Evolutionary conservation across 768 basidiomycete genomes (phyloP), one percentile per base, ranked within the genome.

Genomic region (Auriscalpium orientale): DNA sequence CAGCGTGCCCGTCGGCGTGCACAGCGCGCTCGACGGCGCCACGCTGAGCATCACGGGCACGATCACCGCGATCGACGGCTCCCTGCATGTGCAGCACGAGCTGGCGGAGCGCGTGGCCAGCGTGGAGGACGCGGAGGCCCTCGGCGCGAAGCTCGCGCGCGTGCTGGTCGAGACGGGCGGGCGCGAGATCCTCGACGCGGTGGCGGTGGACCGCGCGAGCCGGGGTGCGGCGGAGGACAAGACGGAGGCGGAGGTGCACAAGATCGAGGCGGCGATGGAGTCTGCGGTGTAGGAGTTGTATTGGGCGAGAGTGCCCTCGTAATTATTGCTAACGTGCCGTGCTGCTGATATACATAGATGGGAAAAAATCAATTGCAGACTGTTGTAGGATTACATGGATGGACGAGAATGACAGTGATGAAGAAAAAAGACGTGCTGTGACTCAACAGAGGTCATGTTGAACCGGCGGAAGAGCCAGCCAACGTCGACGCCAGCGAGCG

Each of bases 1-100:
- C 72, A 94, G 91, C 58, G 95, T 99, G 0, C 95, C 95, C 3
- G 94, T 99, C 15, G 95, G 95, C 4, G 85, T 91, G 33, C 74
- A 77, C 51, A 84, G 82, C 33, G 71, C 67, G 47, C 68, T 87
- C 4, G 72, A 66, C 16, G 51, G 55, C 37, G 50, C 45, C 33
- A 49, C 64, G 43, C 71, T 99, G 57, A 79, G 74, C 52, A 69
- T 98, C 49, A 83, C 83, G 4, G 91, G 88, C 0, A 88, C 88
- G 51, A 90, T 98, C 36, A 98, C 95, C 3, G 82, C 86, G 16
- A 73, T 98, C 10, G 81, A 85, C 60, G 95, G 95, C 1, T 68
- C 65, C 21, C 70, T 67, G 8, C 91, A 94, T 62, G 85, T 95
- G 51, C 76, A 92, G 62, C 76, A 84, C 59, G 79, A 79, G 1